Conservation (phyloP, 176 grass and related monocot genomes). For the Triticum turgidum region DNA sequence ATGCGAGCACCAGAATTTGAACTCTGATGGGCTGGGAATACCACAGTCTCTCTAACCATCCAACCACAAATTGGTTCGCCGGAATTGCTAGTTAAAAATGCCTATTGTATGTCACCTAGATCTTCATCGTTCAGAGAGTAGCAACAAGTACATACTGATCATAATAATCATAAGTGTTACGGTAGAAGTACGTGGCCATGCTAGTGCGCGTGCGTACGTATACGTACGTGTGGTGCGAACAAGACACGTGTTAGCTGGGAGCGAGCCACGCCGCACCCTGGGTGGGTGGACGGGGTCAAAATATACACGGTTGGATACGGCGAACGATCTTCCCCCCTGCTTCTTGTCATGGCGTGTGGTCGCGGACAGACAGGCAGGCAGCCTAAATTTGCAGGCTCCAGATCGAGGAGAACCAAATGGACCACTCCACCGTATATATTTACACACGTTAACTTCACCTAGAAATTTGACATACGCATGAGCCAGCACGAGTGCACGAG, state of each 20-base stretch:
- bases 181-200: not conserved
- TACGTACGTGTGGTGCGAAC: not conserved
- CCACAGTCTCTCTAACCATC: no score
- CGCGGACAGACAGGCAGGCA: not conserved
- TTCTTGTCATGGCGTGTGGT: not conserved
- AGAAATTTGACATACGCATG: not conserved
- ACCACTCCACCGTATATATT: not conserved
- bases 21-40: no score
- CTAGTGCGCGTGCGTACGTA: not conserved
- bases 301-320: not conserved
- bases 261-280: not conserved
- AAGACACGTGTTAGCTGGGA: not conserved
- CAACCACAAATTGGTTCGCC: no score
- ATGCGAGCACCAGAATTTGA: no score
- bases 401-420: not conserved
- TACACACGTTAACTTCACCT: not conserved
- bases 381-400: not conserved
- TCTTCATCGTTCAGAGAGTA: not conserved
- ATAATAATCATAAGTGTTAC: not conserved
- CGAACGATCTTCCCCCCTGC: not conserved
- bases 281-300: not conserved
- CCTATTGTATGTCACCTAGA: not conserved
- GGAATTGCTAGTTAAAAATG: no score
- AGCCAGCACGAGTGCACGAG: not conserved
- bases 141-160: not conserved